Evolutionary conservation across 306 rosid species (phyloP).

Genomic region (Biancaea sappan): DNA sequence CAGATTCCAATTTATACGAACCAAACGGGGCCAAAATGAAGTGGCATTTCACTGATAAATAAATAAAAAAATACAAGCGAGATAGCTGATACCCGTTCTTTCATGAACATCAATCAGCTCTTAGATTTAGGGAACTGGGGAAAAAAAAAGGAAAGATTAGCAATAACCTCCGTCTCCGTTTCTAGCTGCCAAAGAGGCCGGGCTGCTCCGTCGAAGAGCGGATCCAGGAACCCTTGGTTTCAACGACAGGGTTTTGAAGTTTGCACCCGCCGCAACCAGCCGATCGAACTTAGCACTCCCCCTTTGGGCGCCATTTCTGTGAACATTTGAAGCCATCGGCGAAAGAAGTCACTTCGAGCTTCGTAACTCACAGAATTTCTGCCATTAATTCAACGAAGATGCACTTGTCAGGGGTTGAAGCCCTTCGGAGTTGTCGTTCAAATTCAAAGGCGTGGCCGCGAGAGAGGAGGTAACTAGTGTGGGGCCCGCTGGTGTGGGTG

Average conservation of each 20-base stretch:
- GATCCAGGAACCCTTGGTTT: constrained; percentile 44
- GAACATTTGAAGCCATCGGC: constrained; percentile 40
- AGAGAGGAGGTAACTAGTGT: neutral
- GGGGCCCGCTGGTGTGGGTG: constrained; percentile 30
- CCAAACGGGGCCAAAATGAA: neutral
- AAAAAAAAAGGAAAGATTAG: neutral
- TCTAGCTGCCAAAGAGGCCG: constrained; percentile 27
- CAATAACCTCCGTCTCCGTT: constrained; percentile 48
- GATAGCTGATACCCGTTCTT: neutral
- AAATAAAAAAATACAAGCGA: too few species aligned
- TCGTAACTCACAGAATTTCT: neutral
- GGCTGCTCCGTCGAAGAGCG: constrained; percentile 39
- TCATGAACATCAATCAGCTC: neutral
- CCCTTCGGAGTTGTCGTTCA: neutral
- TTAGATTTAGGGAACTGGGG: neutral
- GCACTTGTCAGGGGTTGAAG: neutral
- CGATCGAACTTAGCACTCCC: constrained; percentile 52
- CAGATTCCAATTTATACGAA: neutral
- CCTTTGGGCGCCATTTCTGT: constrained; percentile 45
- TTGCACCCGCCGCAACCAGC: neutral
- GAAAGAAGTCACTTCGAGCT: neutral
- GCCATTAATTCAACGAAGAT: neutral
- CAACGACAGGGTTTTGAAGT: constrained; percentile 13
- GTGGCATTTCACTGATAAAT: neutral
- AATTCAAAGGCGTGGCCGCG: constrained; percentile 14